phyloP scores from a whole-genome alignment of 345 rosid genomes.

The Litchi chinensis region DNA sequence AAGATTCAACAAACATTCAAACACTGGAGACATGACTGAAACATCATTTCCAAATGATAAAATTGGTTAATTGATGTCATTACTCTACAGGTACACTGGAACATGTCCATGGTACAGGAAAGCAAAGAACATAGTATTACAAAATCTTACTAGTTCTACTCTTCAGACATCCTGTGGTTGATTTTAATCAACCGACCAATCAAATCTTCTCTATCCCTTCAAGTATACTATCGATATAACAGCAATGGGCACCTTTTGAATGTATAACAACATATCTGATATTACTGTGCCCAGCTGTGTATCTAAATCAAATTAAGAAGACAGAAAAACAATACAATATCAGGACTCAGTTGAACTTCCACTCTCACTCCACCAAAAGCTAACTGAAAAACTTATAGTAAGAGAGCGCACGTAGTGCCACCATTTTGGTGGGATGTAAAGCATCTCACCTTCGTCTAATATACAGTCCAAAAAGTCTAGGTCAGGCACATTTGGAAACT shows the following conservation, averaged over 20 bases:
- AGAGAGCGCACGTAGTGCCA: constrained; percentile 97
- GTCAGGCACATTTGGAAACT: constrained; percentile 63
- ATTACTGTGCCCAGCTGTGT: not conserved
- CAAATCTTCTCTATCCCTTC: constrained; percentile 10
- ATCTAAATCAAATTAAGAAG: not conserved
- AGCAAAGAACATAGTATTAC: not conserved
- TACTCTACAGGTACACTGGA: not conserved
- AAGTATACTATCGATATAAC: not conserved
- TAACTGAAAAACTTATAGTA: constrained; percentile 79
- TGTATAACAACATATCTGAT: constrained; percentile 1
- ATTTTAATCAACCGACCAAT: not conserved
- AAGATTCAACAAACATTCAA: not conserved
- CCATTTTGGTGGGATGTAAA: constrained; percentile 98
- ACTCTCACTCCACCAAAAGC: constrained; percentile 88
- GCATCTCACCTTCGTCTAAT: constrained; percentile 94
- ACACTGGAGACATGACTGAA: not conserved
- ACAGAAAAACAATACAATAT: not conserved
- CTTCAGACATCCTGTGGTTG: not conserved
- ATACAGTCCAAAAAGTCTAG: constrained; percentile 86
- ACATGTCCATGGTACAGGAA: not conserved
- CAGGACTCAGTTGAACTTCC: constrained; percentile 35
- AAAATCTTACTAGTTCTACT: constrained; percentile 4
- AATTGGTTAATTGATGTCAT: not conserved
- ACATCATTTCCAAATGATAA: not conserved
- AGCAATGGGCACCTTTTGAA: not conserved